A percentile compares a stretch with the other conserved stretches of the same genome.
Evolutionary conservation across 129 eudicot species (phyloP).

Genomic region (Ambrosia trifida): DNA sequence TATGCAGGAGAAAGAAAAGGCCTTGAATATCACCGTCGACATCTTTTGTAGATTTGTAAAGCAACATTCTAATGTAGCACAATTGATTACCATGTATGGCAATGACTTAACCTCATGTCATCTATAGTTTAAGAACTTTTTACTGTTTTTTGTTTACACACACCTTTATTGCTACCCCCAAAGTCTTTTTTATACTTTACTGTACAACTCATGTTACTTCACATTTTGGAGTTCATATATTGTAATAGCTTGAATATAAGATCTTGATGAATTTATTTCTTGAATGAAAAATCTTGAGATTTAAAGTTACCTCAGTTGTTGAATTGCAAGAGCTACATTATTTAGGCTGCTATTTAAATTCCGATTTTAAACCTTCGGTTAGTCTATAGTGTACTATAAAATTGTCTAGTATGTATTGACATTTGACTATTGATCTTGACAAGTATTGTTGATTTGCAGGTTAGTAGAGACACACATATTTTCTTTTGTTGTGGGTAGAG

Average conservation of each 20-base stretch:
- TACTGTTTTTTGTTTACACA: slow-evolving; percentile 7
- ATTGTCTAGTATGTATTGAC: too few relatives aligned
- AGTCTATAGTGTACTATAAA: not conserved
- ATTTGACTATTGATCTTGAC: too few relatives aligned
- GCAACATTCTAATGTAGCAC: slow-evolving; percentile 83
- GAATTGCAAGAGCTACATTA: not conserved
- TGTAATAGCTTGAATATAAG: not conserved
- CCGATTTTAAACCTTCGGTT: not conserved
- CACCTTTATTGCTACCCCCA: not conserved
- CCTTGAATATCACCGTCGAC: slow-evolving; percentile 85
- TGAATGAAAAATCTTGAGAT: too few relatives aligned
- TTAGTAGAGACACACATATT: slow-evolving; percentile 99
- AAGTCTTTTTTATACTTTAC: not conserved
- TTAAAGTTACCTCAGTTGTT: not conserved
- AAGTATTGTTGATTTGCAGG: slow-evolving; percentile 44
- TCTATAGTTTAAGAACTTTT: not conserved
- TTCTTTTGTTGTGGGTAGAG: slow-evolving; percentile 98
- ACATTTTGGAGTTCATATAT: slow-evolving; percentile 4
- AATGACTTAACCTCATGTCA: slow-evolving; percentile 21
- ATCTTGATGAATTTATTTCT: too few relatives aligned
- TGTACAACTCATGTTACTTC: not conserved
- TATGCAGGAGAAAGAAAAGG: slow-evolving; percentile 95
- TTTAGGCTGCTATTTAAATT: not conserved
- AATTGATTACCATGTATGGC: slow-evolving; percentile 80
- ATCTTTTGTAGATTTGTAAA: slow-evolving; percentile 95